These are phyloP conservation scores for Loxodes magnus DNA, from an alignment of 73 alveolate genomes.

Conservation along the genomic window DNA sequence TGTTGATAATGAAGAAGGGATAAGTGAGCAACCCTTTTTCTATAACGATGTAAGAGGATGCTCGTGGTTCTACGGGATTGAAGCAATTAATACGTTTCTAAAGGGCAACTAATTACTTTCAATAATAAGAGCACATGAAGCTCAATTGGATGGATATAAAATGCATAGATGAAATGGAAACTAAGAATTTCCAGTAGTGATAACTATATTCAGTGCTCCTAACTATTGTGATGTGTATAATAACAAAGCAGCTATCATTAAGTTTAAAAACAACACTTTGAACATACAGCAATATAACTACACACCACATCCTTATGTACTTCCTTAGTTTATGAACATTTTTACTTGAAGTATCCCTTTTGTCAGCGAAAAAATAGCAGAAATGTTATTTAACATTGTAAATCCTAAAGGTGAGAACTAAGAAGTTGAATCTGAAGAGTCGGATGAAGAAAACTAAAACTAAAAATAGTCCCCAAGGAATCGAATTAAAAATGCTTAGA, in stretches of 20 bases:
- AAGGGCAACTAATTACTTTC: conserved; percentile 37
- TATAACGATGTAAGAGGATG: conserved; percentile 84
- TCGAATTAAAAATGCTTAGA: neutral
- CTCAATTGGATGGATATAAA: conserved; percentile 73
- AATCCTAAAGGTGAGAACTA: conserved; percentile 11
- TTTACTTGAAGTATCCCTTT: conserved; percentile 66
- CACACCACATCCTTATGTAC: conserved; percentile 52
- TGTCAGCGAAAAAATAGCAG: conserved; percentile 58
- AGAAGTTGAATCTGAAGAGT: conserved; percentile 22
- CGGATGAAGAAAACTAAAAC: neutral
- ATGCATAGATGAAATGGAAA: neutral
- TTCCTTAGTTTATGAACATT: conserved; percentile 61
- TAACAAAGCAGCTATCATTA: conserved; percentile 71
- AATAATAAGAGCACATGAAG: conserved; percentile 65
- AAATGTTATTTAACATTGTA: conserved; percentile 23
- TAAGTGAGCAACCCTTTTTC: neutral
- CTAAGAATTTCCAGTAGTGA: conserved; percentile 41
- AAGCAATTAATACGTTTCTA: conserved; percentile 47
- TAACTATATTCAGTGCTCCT: conserved; percentile 72
- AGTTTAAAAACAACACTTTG: conserved; percentile 52
- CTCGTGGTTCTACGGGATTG: conserved; percentile 50
- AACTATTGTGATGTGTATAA: conserved; percentile 64
- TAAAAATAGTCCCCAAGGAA: neutral
- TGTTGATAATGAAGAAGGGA: conserved; percentile 35
- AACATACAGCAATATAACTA: conserved; percentile 54